phyloP scores from a whole-genome alignment of 306 rosid species.

The Cucurbita moschata region DNA sequence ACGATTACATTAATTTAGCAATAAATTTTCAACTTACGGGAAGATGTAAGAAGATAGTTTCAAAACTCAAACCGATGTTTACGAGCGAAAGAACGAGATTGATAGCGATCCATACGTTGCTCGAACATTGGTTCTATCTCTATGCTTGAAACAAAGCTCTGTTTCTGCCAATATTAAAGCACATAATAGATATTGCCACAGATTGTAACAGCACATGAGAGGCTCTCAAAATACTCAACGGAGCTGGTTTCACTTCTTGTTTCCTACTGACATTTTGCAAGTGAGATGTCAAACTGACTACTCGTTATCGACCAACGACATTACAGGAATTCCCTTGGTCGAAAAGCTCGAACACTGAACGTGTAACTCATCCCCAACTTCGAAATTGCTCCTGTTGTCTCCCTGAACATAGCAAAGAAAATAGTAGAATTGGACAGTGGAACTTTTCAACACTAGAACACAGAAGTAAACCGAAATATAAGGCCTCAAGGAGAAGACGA shows the following conservation, averaged over 20 bases:
- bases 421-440: not conserved
- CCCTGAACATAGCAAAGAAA: slow-evolving; percentile 22
- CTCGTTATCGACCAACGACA: slow-evolving; percentile 38
- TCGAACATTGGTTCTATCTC: not conserved
- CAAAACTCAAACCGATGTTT: not conserved
- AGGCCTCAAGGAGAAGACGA: not conserved
- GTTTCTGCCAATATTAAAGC: not conserved
- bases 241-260: not conserved
- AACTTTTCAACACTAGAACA: not conserved
- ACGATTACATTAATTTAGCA: not conserved
- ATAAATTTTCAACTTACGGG: not conserved
- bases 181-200: not conserved
- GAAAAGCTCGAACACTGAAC: slow-evolving; percentile 66
- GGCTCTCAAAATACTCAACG: not conserved
- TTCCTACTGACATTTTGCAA: not conserved
- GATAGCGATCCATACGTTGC: too few species aligned
- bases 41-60: not conserved
- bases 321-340: slow-evolving; percentile 58
- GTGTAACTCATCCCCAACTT: slow-evolving; percentile 45
- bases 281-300: slow-evolving; percentile 18
- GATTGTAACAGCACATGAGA: not conserved
- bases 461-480: not conserved
- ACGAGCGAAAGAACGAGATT: not conserved
- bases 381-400: slow-evolving; percentile 20
- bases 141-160: not conserved